Percentiles rank a stretch among this genome's conserved stretches.
Conservation (phyloP, 2,329 filamentous ascomycete genomes). For the Ascochyta viciae-villosae region DNA sequence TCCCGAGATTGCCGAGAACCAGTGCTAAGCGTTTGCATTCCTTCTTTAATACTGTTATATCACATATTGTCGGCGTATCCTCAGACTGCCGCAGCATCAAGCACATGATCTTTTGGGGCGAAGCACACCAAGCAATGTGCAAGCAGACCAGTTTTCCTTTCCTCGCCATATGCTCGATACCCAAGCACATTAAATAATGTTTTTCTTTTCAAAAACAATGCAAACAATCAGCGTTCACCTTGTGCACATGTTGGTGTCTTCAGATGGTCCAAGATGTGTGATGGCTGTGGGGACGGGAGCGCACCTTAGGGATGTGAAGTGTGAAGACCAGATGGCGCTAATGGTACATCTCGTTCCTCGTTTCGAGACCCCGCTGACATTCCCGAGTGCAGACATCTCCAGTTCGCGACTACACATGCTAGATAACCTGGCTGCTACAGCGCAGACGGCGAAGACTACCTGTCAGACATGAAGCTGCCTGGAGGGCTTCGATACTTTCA, state of each 20-base stretch:
- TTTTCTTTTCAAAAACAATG: not conserved
- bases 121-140: not conserved
- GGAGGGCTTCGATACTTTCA: not conserved
- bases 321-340: not conserved
- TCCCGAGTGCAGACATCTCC: not conserved
- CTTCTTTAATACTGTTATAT: not conserved
- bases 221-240: not conserved
- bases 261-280: not conserved
- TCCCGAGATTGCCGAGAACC: conserved; percentile 31
- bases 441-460: too few species aligned
- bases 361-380: not conserved
- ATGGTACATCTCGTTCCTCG: not conserved
- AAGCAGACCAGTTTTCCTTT: not conserved
- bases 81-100: not conserved
- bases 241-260: not conserved
- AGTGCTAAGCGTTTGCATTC: conserved; percentile 3
- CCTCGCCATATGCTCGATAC: conserved; percentile 2
- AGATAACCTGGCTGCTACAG: not conserved
- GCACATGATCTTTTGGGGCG: not conserved
- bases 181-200: conserved; percentile 8
- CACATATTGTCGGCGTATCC: not conserved
- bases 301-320: not conserved
- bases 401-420: too few species aligned
- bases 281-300: not conserved
- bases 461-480: too few species aligned